A percentile compares a stretch with the other conserved stretches of the same genome.
Evolutionary conservation across 75 land plant species (phyloP).

Genomic region (Sequoia sempervirens): DNA sequence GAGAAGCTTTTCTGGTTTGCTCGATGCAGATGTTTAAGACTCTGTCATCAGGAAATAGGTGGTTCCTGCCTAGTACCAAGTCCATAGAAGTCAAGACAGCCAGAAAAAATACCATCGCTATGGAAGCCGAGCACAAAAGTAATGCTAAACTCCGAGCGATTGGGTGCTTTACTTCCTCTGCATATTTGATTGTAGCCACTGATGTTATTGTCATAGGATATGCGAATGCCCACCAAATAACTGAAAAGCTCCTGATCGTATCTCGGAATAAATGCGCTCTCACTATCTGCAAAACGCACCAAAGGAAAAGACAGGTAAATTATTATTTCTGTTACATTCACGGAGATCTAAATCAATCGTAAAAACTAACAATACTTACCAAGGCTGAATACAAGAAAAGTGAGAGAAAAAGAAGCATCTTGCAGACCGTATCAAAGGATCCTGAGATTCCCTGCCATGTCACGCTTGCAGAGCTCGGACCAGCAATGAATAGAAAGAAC

Average conservation of each 20-base stretch:
- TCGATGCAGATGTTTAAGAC: too few relatives aligned
- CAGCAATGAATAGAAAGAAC: slow-evolving; percentile 42
- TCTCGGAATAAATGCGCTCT: background rate
- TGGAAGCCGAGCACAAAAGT: background rate
- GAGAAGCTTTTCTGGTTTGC: too few relatives aligned
- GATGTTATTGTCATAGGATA: too few relatives aligned
- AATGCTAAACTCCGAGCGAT: background rate
- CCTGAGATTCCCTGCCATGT: slow-evolving; percentile 33
- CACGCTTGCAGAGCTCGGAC: slow-evolving; percentile 39
- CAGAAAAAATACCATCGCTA: background rate
- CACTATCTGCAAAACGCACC: background rate
- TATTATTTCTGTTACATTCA: too few relatives aligned
- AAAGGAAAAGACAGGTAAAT: background rate
- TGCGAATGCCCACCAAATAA: background rate
- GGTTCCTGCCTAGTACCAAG: background rate
- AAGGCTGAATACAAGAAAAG: too few relatives aligned
- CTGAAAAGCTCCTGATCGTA: background rate
- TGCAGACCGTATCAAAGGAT: slow-evolving; percentile 22
- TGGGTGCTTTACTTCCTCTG: background rate
- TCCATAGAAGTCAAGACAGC: background rate
- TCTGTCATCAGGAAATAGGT: too few relatives aligned
- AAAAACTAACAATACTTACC: too few relatives aligned
- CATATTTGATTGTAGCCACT: too few relatives aligned
- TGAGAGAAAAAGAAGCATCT: slow-evolving; percentile 32
- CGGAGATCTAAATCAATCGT: too few relatives aligned